Evolutionary conservation across 257 asterid genomes (phyloP).

Genomic region (Nemophila menziesii): DNA sequence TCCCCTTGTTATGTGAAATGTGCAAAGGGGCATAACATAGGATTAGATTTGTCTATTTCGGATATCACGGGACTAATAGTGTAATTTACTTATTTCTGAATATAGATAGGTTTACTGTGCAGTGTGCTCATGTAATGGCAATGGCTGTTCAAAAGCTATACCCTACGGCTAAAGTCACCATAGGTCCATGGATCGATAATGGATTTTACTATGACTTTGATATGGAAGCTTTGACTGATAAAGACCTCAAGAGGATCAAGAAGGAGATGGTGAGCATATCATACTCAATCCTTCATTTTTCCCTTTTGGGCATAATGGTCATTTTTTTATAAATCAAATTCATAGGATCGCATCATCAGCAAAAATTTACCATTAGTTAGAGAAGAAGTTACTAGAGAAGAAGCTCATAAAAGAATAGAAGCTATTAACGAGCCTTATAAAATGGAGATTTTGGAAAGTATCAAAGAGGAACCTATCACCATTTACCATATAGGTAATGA

Average conservation of each 20-base stretch:
- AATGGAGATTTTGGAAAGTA: conserved; percentile 74
- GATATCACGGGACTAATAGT: too few relatives aligned
- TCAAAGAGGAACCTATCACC: conserved; percentile 79
- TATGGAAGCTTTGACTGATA: conserved; percentile 83
- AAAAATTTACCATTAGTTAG: conserved; percentile 68
- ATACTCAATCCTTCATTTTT: conserved; percentile 1
- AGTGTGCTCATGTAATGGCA: conserved; percentile 99
- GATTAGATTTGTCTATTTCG: too few relatives aligned
- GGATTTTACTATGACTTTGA: conserved; percentile 96
- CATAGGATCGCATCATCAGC: conserved; percentile 83
- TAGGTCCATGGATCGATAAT: conserved; percentile 94
- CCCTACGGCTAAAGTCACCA: conserved; percentile 89
- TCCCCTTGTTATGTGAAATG: background rate
- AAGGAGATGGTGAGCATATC: conserved; percentile 78
- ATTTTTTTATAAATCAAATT: conserved; percentile 36
- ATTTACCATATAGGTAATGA: conserved; percentile 87
- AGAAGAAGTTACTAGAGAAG: conserved; percentile 85
- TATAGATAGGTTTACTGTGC: too few relatives aligned
- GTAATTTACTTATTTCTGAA: too few relatives aligned
- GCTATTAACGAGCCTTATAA: conserved; percentile 84
- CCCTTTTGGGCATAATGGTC: conserved; percentile 19
- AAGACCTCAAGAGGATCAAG: conserved; percentile 83
- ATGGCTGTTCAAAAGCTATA: conserved; percentile 96
- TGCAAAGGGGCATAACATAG: too few relatives aligned
- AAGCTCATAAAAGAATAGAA: conserved; percentile 66